Evolutionary conservation across 2,329 filamentous ascomycete species (phyloP), one percentile per base, ranked within the genome.

Genomic region (Curvularia spicifera): DNA sequence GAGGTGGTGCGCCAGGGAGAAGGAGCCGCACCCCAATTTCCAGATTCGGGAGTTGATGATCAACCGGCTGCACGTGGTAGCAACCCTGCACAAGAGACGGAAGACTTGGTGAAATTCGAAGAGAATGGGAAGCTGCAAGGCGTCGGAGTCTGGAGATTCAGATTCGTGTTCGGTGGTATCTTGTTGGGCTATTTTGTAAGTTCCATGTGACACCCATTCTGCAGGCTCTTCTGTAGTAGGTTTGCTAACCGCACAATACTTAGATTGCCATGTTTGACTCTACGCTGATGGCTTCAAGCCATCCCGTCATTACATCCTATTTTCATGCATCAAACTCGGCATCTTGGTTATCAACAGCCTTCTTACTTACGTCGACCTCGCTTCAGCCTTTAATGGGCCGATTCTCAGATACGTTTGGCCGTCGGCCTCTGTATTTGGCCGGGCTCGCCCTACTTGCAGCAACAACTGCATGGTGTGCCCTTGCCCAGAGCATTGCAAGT

Each of bases 311-410:
- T 60, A 93, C 90, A 0, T 92, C 89, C 0, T 87, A 93, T 74
- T 94, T 94, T 75, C 80, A 87, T 60, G 85, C 89, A 48, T 90
- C 90, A 31, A 92, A 94, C 74, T 87, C 87, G 46, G 91, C 91
- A 3, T 92, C 90, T 1, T 95, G 91, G 91, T 81, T 94, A 4
- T 92, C 90, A 1, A 94, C 91, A 0, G 86, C 89, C 0, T 94
- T 93, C 64, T 77, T 94, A 35, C 81, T 95, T 37, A 92, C 91
- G 0, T 90, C 87, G 4, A 93, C 90, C 1, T 86, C 88, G 24
- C 89, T 91, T 56, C 89, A 93, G 75, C 90, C 91, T 0, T 78
- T 94, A 1, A 85, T 91, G 63, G 91, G 90, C 3, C 84, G 91
- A 2, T 73, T 93, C 1, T 92, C 89, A 1, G 91, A 94, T 75